Conservation (phyloP, 192 early-diverging fungal species). For the Mortierella antarctica region DNA sequence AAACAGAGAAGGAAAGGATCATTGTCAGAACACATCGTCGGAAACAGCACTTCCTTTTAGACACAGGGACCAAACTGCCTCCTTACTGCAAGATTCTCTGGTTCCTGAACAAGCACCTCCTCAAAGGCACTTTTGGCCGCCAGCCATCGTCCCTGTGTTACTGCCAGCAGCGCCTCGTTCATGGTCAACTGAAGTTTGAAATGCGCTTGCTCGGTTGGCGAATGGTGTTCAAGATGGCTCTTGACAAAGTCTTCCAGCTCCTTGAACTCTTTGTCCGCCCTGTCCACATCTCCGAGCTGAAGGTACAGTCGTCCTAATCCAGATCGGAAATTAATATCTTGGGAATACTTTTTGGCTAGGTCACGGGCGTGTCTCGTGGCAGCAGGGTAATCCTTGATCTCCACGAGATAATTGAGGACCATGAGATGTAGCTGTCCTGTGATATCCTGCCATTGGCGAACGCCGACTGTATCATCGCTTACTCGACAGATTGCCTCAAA, state of each 20-base stretch:
- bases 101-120: constrained; percentile 54
- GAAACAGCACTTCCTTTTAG: background rate
- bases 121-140: constrained; percentile 51
- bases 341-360: constrained; percentile 30
- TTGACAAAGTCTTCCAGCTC: constrained; percentile 42
- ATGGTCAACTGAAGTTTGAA: constrained; percentile 45
- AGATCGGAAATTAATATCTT: constrained; percentile 55
- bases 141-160: constrained; percentile 58
- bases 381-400: constrained; percentile 54
- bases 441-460: constrained; percentile 48
- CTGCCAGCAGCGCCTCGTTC: constrained; percentile 55
- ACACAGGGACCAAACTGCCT: background rate
- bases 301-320: constrained; percentile 59
- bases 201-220: constrained; percentile 1
- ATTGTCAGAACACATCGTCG: background rate
- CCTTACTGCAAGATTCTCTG: constrained; percentile 58
- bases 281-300: constrained; percentile 58
- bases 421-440: constrained; percentile 58
- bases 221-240: background rate
- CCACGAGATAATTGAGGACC: constrained; percentile 55
- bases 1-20: background rate
- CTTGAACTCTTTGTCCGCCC: constrained; percentile 45
- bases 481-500: constrained; percentile 36
- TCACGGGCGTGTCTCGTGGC: constrained; percentile 52
- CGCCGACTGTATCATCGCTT: constrained; percentile 15